Conservation (phyloP, 208 protist species). For the Kentomonas sorsogonicus region DNA sequence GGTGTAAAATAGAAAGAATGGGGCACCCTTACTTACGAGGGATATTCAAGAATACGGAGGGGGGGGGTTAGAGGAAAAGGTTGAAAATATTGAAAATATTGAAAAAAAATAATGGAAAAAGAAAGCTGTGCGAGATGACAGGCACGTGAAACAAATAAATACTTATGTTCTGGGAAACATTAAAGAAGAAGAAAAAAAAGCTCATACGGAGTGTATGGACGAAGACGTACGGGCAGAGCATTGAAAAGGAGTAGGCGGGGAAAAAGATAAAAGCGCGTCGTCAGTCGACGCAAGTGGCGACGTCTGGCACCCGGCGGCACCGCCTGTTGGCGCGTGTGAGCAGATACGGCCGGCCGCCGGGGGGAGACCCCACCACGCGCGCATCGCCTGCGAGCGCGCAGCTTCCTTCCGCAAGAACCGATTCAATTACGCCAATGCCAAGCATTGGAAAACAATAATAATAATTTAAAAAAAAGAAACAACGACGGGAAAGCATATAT, state of each 20-base stretch:
- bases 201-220: neutral
- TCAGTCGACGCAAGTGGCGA: neutral
- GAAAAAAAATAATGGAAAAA: constrained; percentile 9
- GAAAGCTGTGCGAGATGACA: neutral
- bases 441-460: constrained; percentile 9
- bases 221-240: neutral
- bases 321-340: too few relatives aligned
- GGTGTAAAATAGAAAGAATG: too few relatives aligned
- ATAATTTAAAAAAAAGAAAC: constrained; percentile 4
- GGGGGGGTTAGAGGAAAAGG: too few relatives aligned
- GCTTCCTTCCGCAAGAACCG: too few relatives aligned
- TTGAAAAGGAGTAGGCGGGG: neutral
- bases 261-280: neutral
- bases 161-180: too few relatives aligned
- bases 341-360: too few relatives aligned
- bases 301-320: too few relatives aligned
- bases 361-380: too few relatives aligned
- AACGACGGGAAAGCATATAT: neutral
- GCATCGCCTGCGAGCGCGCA: too few relatives aligned
- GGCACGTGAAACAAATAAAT: neutral
- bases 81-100: constrained; percentile 19
- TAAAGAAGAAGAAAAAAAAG: neutral
- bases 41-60: too few relatives aligned
- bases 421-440: too few relatives aligned
- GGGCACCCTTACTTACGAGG: too few relatives aligned